Percentiles rank a stretch among this genome's conserved stretches.
These are phyloP conservation scores for Scheffersomyces titani DNA, from an alignment of 1,139 yeast genomes.

Conservation along the genomic window DNA sequence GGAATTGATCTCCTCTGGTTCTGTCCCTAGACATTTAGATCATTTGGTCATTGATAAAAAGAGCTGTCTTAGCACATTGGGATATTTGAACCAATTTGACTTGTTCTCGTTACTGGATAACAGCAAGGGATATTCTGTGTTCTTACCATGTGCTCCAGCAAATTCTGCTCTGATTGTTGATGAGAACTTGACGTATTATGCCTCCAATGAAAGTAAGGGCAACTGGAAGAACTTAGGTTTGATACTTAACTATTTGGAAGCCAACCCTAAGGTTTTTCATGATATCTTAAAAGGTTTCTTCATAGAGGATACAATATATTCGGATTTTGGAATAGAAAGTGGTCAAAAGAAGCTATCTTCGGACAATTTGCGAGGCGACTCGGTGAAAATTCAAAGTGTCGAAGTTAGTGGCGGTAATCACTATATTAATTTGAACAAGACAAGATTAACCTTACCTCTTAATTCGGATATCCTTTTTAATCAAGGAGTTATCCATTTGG, in stretches of 20 bases:
- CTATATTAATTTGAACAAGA: constrained; percentile 27
- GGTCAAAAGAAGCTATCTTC: constrained; percentile 20
- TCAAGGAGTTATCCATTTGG: constrained; percentile 84
- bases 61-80: constrained; percentile 39
- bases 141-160: constrained; percentile 69
- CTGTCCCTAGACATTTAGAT: constrained; percentile 30
- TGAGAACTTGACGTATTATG: not conserved
- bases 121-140: constrained; percentile 66
- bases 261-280: constrained; percentile 52
- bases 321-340: constrained; percentile 49
- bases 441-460: constrained; percentile 32
- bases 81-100: constrained; percentile 30
- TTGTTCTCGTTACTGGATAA: constrained; percentile 48
- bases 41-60: constrained; percentile 34
- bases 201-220: constrained; percentile 8
- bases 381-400: constrained; percentile 22
- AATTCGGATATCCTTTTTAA: constrained; percentile 73
- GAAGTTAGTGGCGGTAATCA: constrained; percentile 26
- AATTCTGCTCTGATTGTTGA: not conserved
- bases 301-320: constrained; percentile 64
- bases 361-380: constrained; percentile 41
- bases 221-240: constrained; percentile 75
- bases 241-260: constrained; percentile 57
- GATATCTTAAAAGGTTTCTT: constrained; percentile 59
- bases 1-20: constrained; percentile 39